phyloP scores from a whole-genome alignment of 2,329 filamentous ascomycete genomes.

The Aureobasidium leucospermi region DNA sequence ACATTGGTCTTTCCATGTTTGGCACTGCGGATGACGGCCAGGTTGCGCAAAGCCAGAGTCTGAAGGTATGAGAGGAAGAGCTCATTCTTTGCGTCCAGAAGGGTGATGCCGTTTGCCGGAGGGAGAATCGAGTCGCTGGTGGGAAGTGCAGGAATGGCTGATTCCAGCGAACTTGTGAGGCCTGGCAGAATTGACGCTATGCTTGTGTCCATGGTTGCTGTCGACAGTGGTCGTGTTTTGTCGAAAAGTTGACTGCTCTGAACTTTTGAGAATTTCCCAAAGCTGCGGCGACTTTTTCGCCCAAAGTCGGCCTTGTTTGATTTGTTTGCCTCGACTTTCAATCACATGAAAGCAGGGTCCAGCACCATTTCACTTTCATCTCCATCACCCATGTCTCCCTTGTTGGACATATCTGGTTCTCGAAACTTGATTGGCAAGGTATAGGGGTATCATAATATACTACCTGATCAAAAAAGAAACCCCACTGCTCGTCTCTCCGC shows the following conservation, averaged over 20 bases:
- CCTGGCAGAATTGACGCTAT: constrained; percentile 31
- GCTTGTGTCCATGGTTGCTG: constrained; percentile 15
- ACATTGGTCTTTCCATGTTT: constrained; percentile 19
- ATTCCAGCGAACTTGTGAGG: constrained; percentile 56
- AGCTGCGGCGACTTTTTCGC: not conserved
- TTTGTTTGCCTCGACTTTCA: not conserved
- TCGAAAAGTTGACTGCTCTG: not conserved
- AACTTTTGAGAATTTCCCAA: constrained; percentile 1
- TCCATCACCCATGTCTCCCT: not conserved
- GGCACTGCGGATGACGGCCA: constrained; percentile 31
- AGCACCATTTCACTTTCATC: not conserved
- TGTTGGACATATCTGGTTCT: not conserved
- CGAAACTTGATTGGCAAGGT: not conserved
- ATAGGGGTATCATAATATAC: constrained; percentile 12
- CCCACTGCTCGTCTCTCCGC: not conserved
- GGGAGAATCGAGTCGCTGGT: constrained; percentile 57
- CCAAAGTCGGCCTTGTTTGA: not conserved
- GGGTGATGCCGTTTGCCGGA: constrained; percentile 81
- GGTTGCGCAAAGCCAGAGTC: constrained; percentile 71
- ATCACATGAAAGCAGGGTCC: constrained; percentile 12
- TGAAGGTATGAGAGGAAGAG: constrained; percentile 94
- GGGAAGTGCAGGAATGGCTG: constrained; percentile 45
- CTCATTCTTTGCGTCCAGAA: constrained; percentile 94
- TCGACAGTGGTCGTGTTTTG: not conserved
- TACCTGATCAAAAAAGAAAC: not conserved